Conservation (phyloP, 306 rosid species). For the Erythrophleum fordii region DNA sequence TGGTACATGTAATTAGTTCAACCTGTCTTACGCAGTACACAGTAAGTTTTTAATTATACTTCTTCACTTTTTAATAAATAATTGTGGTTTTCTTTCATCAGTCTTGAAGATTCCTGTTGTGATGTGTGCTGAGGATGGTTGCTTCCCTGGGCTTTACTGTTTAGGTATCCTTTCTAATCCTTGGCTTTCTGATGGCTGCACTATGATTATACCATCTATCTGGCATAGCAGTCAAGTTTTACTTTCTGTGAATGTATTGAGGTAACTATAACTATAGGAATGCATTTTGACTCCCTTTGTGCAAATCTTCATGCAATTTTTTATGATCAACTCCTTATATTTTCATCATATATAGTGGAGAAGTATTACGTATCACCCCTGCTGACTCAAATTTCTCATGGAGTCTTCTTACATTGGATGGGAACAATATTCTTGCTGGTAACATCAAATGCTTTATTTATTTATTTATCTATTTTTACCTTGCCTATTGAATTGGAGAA, state of each 20-base stretch:
- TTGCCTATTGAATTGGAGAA: slow-evolving; percentile 15
- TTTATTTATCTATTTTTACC: slow-evolving; percentile 27
- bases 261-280: slow-evolving; percentile 51
- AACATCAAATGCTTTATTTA: slow-evolving; percentile 41
- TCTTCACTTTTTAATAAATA: slow-evolving; percentile 10
- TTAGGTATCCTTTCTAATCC: slow-evolving; percentile 59
- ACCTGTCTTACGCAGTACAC: not conserved
- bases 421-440: slow-evolving; percentile 89
- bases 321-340: slow-evolving; percentile 28
- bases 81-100: slow-evolving; percentile 16
- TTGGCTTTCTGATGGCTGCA: slow-evolving; percentile 92
- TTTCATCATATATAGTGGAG: slow-evolving; percentile 63
- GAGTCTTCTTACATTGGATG: slow-evolving; percentile 78
- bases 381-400: slow-evolving; percentile 73
- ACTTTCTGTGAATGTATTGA: slow-evolving; percentile 80
- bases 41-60: not conserved
- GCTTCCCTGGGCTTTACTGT: slow-evolving; percentile 94
- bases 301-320: slow-evolving; percentile 8
- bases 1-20: not conserved
- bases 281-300: slow-evolving; percentile 30
- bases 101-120: slow-evolving; percentile 78
- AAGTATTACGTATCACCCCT: slow-evolving; percentile 71
- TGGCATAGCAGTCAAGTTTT: slow-evolving; percentile 83
- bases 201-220: slow-evolving; percentile 68
- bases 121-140: slow-evolving; percentile 70